These are phyloP conservation scores for Sporothrix brunneoviolacea DNA, from an alignment of 2,329 filamentous ascomycete genomes.

Conservation along the genomic window DNA sequence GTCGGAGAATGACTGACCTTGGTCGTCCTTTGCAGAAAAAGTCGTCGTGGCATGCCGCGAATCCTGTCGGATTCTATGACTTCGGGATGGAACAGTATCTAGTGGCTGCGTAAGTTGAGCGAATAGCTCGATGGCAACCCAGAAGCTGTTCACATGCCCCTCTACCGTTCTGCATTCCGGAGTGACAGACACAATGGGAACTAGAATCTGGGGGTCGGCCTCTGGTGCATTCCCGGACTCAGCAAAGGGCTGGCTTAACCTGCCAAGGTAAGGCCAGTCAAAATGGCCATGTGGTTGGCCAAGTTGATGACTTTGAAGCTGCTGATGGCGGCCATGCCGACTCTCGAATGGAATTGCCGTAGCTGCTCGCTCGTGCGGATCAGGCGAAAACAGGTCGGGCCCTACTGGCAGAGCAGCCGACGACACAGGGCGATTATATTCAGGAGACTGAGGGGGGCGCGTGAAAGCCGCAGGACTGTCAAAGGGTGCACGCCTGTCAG, in stretches of 20 bases:
- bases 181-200: slow-evolving; percentile 17
- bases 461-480: neutral
- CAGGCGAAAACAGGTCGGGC: neutral
- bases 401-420: neutral
- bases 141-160: slow-evolving; percentile 9
- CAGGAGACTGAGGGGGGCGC: neutral
- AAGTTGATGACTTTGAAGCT: neutral
- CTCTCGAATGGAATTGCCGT: slow-evolving; percentile 8
- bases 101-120: slow-evolving; percentile 26
- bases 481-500: neutral
- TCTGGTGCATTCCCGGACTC: neutral
- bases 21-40: neutral
- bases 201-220: slow-evolving; percentile 14
- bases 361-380: slow-evolving; percentile 4
- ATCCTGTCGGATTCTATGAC: neutral
- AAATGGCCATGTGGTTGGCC: neutral
- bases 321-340: neutral
- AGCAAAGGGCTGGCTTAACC: slow-evolving; percentile 1
- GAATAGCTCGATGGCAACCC: slow-evolving; percentile 43
- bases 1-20: neutral
- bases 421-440: slow-evolving; percentile 1
- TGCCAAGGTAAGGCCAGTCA: neutral
- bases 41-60: slow-evolving; percentile 1
- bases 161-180: slow-evolving; percentile 16
- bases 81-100: neutral